phyloP scores from a whole-genome alignment of 148 eudicot genomes.

The Salicornia ramosissima region DNA sequence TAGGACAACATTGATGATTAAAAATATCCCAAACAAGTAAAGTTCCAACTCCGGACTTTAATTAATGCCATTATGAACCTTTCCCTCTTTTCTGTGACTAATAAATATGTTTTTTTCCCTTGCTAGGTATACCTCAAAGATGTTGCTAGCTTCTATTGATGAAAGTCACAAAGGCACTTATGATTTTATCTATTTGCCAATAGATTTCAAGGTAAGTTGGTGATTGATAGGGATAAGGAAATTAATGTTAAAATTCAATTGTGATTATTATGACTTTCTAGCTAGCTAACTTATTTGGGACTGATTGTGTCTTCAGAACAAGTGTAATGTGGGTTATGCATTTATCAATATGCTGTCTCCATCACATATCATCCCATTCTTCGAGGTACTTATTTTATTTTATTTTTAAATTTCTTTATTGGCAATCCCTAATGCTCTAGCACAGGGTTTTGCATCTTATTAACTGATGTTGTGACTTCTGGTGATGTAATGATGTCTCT shows the following conservation, averaged over 20 bases:
- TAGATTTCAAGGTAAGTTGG: conserved; percentile 76
- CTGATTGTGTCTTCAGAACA: conserved; percentile 58
- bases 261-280: not conserved
- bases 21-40: conserved; percentile 94
- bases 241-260: not conserved
- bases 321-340: conserved; percentile 97
- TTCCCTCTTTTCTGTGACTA: not conserved
- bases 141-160: conserved; percentile 91
- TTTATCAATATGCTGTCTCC: conserved; percentile 93
- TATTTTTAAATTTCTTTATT: not conserved
- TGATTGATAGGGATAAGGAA: not conserved
- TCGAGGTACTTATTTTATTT: conserved; percentile 42
- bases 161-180: conserved; percentile 75
- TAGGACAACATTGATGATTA: conserved; percentile 88
- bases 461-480: not conserved
- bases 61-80: not conserved
- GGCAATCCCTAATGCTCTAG: not conserved
- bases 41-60: not conserved
- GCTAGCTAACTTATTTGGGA: not conserved
- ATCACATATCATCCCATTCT: conserved; percentile 66
- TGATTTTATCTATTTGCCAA: conserved; percentile 90
- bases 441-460: not conserved
- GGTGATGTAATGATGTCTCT: not conserved
- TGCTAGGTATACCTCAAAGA: conserved; percentile 87
- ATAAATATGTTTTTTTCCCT: conserved; percentile 4